phyloP scores from a whole-genome alignment of 2,329 filamentous ascomycete genomes.

The Tolypocladium inflatum region DNA sequence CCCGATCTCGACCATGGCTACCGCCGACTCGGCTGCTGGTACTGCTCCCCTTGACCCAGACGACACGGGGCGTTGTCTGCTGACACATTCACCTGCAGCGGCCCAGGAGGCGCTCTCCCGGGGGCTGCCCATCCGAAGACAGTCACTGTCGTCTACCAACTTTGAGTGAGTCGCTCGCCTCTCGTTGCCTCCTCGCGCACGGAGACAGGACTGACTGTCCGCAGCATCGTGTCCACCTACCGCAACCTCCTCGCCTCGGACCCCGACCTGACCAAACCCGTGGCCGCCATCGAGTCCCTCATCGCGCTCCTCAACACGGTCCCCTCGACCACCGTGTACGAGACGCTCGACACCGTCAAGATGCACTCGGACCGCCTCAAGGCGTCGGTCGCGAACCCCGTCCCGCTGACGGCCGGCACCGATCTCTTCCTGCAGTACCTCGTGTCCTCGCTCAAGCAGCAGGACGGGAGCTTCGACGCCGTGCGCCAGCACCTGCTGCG shows the following conservation, averaged over 20 bases:
- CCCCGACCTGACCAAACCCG: constrained; percentile 84
- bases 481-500: constrained; percentile 75
- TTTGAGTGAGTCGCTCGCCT: constrained; percentile 15
- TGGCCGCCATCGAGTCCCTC: constrained; percentile 86
- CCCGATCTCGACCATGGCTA: background rate
- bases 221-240: constrained; percentile 49
- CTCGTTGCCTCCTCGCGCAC: background rate
- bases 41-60: background rate
- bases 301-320: constrained; percentile 76
- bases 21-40: background rate
- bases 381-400: constrained; percentile 71
- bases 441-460: constrained; percentile 59
- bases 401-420: constrained; percentile 86
- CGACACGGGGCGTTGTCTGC: background rate
- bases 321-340: constrained; percentile 78
- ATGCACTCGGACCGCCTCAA: constrained; percentile 71
- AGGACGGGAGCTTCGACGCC: constrained; percentile 56
- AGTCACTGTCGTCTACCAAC: constrained; percentile 7
- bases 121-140: constrained; percentile 1
- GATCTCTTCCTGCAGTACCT: constrained; percentile 95
- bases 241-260: constrained; percentile 50
- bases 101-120: background rate
- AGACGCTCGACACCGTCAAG: constrained; percentile 81
- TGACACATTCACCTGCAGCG: background rate
- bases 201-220: background rate